phyloP scores from a whole-genome alignment of 1,139 yeast species.

The Lodderomyces margitis region DNA sequence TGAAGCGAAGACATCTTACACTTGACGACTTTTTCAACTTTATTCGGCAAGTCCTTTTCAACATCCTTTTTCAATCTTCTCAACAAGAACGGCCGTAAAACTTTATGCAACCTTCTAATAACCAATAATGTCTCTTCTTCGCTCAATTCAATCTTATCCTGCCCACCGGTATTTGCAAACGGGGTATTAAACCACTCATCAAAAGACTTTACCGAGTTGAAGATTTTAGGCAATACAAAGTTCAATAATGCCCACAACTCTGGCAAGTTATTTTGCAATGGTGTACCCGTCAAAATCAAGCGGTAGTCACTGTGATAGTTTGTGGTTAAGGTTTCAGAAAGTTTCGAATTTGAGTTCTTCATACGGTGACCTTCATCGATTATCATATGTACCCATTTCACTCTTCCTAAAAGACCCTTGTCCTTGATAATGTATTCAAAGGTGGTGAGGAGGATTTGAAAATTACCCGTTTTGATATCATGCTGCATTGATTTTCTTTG shows the following conservation, averaged over 20 bases:
- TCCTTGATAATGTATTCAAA: slow-evolving; percentile 79
- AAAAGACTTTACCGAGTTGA: slow-evolving; percentile 80
- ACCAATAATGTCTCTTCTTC: slow-evolving; percentile 95
- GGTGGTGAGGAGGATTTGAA: slow-evolving; percentile 75
- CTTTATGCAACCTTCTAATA: slow-evolving; percentile 94
- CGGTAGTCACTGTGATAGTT: slow-evolving; percentile 73
- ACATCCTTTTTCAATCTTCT: slow-evolving; percentile 97
- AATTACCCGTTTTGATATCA: slow-evolving; percentile 62
- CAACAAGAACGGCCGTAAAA: slow-evolving; percentile 87
- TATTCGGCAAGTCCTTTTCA: slow-evolving; percentile 93
- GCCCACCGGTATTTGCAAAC: slow-evolving; percentile 78
- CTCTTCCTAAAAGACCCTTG: slow-evolving; percentile 61
- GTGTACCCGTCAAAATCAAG: slow-evolving; percentile 83
- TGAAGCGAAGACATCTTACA: slow-evolving; percentile 93
- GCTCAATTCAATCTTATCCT: slow-evolving; percentile 72
- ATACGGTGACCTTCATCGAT: slow-evolving; percentile 90
- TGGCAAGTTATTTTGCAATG: slow-evolving; percentile 79
- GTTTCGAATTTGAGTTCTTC: slow-evolving; percentile 75
- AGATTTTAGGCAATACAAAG: slow-evolving; percentile 75
- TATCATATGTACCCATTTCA: slow-evolving; percentile 82
- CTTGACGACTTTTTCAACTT: slow-evolving; percentile 91
- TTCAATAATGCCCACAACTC: slow-evolving; percentile 83
- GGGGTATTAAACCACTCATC: slow-evolving; percentile 90
- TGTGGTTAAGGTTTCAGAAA: slow-evolving; percentile 70
- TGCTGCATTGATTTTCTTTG: slow-evolving; percentile 66